Evolutionary conservation across 73 alveolate genomes (phyloP), one percentile per base, ranked within the genome.

Genomic region (Uronychia setigera): DNA sequence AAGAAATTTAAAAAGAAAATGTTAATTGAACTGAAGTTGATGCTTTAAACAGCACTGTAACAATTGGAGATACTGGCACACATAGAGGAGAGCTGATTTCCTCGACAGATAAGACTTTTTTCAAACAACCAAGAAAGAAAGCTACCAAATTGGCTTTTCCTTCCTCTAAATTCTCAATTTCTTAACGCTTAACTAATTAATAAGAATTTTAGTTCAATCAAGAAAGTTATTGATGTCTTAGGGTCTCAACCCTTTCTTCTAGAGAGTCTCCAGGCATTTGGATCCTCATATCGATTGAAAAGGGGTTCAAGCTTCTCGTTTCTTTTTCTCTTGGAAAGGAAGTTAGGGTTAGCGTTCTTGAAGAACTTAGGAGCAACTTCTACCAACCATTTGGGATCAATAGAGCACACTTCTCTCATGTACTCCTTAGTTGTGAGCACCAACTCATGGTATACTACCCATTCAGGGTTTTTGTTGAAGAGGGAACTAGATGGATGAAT

Each of bases 311-410:
- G 91, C 85, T 99, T 98, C 93, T 99, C 99, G 57, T 96, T 91
- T 95, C 92, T 96, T 97, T 97, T 98, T 81, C 97, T 92, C 91
- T 94, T 97, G 84, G 97, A 89, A 78, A 97, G 84, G 80, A 91
- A 94, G 86, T 95, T 93, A 57, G 96, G 97, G 67, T 92, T 90
- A 74, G 94, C 90, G 58, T 84, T 88, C 92, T 96, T 97, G 77
- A 97, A 99, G 97, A 97, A 99, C 82, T 97, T 98, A 28, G 99
- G 99, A 27, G 99, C 99, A 58, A 99, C 99, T 87, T 99, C 99
- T 75, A 96, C 95, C 82, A 99, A 95, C 99, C 99, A 99, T 78
- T 93, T 95, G 60, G 99, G 99, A 79, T 99, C 99, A 57, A 99
- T 95, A 32, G 97, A 89, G 93, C 99, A 94, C 5, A 95, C 98